phyloP scores from a whole-genome alignment of 495 filamentous ascomycete genomes.

The Trichoderma gamsii region DNA sequence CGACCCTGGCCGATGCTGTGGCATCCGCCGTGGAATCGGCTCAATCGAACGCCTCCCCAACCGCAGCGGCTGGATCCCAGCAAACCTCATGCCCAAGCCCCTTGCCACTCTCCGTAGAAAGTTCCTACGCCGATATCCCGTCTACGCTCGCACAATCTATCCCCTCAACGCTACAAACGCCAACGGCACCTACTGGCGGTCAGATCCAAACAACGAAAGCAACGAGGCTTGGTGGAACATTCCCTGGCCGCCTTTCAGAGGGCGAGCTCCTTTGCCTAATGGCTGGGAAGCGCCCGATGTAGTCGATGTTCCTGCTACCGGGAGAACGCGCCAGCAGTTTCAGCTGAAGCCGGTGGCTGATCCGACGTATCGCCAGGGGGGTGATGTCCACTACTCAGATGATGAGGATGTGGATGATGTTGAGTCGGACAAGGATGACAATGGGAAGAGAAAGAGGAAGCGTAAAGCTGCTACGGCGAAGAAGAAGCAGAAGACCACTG shows the following conservation, averaged over 20 bases:
- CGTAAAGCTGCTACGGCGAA: not conserved
- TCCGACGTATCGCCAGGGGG: not conserved
- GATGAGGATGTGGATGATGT: not conserved
- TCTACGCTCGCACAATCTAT: not conserved
- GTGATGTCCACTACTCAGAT: not conserved
- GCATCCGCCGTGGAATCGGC: not conserved
- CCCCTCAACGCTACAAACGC: slow-evolving; percentile 1
- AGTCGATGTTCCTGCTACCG: not conserved
- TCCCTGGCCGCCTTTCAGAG: not conserved
- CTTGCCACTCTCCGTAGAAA: not conserved
- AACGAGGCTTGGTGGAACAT: not conserved
- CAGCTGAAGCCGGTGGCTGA: not conserved
- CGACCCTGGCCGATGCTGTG: not conserved
- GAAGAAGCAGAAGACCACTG: not conserved
- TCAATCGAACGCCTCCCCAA: not conserved
- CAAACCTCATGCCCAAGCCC: not conserved
- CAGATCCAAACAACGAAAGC: not conserved
- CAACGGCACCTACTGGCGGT: not conserved
- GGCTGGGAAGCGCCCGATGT: not conserved
- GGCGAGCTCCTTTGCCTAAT: not conserved
- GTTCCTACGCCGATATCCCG: not conserved
- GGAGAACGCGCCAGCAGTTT: not conserved
- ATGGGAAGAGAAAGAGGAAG: not conserved
- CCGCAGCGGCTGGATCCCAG: slow-evolving; percentile 9
- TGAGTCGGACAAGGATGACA: not conserved